Evolutionary conservation across 2,329 filamentous ascomycete species (phyloP).

Genomic region (Lachnellula subtilissima): DNA sequence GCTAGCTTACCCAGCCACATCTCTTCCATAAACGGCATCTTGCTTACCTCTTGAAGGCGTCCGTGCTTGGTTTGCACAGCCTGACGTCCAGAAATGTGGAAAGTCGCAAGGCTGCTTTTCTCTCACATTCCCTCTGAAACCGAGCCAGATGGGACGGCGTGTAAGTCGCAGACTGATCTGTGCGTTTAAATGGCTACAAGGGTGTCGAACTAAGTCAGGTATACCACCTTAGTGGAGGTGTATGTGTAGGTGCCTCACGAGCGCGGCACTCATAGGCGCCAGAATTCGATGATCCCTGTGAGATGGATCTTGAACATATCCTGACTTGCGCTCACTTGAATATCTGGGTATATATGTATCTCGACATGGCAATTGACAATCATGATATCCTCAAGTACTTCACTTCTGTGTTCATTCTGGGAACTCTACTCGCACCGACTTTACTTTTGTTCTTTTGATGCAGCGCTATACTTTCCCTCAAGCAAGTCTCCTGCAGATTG

Average conservation of each 20-base stretch:
- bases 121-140: neutral
- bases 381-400: neutral
- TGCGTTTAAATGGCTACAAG: neutral
- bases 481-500: neutral
- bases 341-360: slow-evolving; percentile 6
- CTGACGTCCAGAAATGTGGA: neutral
- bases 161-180: neutral
- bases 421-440: neutral
- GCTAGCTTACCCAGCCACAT: neutral
- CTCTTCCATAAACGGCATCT: neutral
- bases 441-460: neutral
- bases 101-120: neutral
- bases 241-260: neutral
- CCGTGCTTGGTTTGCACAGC: neutral
- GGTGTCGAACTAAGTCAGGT: neutral
- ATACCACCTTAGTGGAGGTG: neutral
- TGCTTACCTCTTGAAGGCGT: neutral
- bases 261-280: slow-evolving; percentile 3
- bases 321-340: slow-evolving; percentile 2
- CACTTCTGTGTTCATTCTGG: neutral
- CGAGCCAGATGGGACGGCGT: neutral
- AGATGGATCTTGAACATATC: slow-evolving; percentile 7
- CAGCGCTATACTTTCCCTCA: neutral
- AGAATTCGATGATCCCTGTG: slow-evolving; percentile 12
- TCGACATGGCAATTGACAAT: neutral